Base-by-base conservation (phyloP, 2,329 filamentous ascomycete genomes). In the Aciculosporium take region DNA sequence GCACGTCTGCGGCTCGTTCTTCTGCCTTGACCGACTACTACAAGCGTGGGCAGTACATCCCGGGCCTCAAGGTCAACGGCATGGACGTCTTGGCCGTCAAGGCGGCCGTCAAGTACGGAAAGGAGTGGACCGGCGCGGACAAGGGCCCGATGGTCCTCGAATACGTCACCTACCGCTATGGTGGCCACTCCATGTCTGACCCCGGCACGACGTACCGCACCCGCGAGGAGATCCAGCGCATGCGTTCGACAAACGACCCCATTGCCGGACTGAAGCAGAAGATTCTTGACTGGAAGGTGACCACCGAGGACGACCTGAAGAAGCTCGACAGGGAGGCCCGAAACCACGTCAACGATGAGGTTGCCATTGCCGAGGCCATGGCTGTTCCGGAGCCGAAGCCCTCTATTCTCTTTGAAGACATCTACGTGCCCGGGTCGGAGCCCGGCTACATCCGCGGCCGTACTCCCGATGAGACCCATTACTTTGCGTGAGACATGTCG, bases 21-120 rank as follows among this genome's bases (percentile, higher is more conserved):
- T 89, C 91, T 46, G 91, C 91, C 56, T 70, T 95, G 61, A 96
- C 91, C 64, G 91, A 98, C 66, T 98, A 98, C 81, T 96, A 98
- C 79, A 96, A 96, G 81, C 89, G 91, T 69, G 91, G 91, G 52
- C 91, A 98, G 71, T 98, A 96, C 74, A 98, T 98, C 53, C 89
- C 91, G 44, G 91, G 91, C 71, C 79, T 98, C 56, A 98, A 98
- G 78, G 86, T 98, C 66, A 98, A 98, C 70, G 91, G 86, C 60
- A 98, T 98, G 91, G 91, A 98, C 62, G 87, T 94, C 55, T 83
- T 98, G 48, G 89, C 91, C 49, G 89, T 95, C 64, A 94, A 94
- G 76, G 87, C 89, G 40, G 91, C 91, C 50, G 87, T 94, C 56
- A 73, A 89, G 67, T 88, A 94, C 71, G 87, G 82, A 60, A 94